phyloP scores from a whole-genome alignment of 441 rosid genomes.

The California macrophylla region DNA sequence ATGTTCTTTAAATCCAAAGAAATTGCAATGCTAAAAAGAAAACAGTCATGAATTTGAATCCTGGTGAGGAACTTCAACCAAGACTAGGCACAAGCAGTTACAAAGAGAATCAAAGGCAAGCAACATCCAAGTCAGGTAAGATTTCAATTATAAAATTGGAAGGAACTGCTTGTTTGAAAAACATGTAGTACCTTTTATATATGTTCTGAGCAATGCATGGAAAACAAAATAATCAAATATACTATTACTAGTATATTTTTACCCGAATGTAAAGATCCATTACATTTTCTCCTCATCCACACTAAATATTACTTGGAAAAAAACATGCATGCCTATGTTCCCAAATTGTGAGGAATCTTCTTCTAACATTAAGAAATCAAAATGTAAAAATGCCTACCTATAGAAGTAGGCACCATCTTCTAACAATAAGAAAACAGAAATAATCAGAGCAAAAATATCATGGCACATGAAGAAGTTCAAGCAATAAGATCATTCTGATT shows the following conservation, averaged over 20 bases:
- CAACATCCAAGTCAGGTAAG: not conserved
- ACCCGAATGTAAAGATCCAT: not conserved
- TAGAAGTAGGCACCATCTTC: not conserved
- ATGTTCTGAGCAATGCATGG: not conserved
- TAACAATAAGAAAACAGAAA: not conserved
- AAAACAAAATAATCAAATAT: not conserved
- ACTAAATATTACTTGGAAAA: not conserved
- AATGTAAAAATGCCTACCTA: not conserved
- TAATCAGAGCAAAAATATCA: not conserved
- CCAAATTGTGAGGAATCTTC: not conserved
- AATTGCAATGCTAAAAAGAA: not conserved
- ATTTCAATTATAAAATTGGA: not conserved
- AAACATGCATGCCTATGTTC: not conserved
- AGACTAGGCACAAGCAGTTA: not conserved
- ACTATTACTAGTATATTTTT: not conserved
- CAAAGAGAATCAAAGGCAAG: not conserved
- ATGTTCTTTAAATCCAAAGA: not conserved
- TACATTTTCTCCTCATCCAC: not conserved
- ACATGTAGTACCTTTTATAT: not conserved
- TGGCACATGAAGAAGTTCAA: not conserved
- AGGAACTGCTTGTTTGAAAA: not conserved
- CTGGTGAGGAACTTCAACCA: not conserved
- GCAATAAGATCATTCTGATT: not conserved
- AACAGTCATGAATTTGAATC: not conserved
- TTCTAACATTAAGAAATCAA: not conserved